phyloP scores from a whole-genome alignment of 106 monocot genomes.

The Dendrobium officinale region DNA sequence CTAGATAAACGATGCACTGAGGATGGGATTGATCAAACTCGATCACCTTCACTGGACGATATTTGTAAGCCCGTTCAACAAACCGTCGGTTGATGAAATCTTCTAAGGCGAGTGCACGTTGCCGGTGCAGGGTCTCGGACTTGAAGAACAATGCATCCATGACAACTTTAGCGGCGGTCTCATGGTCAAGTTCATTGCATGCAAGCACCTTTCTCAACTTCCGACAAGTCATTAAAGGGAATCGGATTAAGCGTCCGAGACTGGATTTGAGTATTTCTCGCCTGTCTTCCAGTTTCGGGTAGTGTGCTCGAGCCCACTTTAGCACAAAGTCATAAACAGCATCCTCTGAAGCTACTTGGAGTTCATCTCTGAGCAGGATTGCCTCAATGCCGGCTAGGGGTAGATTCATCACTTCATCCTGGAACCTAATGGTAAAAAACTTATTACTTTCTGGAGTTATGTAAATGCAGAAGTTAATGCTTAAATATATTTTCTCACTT shows the following conservation, averaged over 20 bases:
- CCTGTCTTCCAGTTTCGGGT: slow-evolving; percentile 47
- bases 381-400: slow-evolving; percentile 62
- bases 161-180: slow-evolving; percentile 48
- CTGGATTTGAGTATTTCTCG: slow-evolving; percentile 49
- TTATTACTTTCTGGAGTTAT: neutral
- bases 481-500: slow-evolving; percentile 36
- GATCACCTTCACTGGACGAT: slow-evolving; percentile 64
- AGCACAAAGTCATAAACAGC: slow-evolving; percentile 61
- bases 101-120: slow-evolving; percentile 41
- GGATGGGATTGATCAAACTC: too few relatives aligned
- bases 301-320: slow-evolving; percentile 61
- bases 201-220: slow-evolving; percentile 55
- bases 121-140: slow-evolving; percentile 55
- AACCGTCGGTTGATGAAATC: slow-evolving; percentile 27
- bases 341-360: slow-evolving; percentile 79
- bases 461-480: neutral
- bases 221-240: slow-evolving; percentile 58
- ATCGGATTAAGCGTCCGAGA: slow-evolving; percentile 43
- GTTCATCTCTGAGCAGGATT: slow-evolving; percentile 49
- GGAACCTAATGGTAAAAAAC: slow-evolving; percentile 30
- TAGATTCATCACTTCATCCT: slow-evolving; percentile 65
- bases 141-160: slow-evolving; percentile 68
- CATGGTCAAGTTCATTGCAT: slow-evolving; percentile 53
- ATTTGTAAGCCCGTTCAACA: slow-evolving; percentile 63
- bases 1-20: too few relatives aligned